Conservation (phyloP, 2,329 filamentous ascomycete species). For the Colletotrichum abscissum region DNA sequence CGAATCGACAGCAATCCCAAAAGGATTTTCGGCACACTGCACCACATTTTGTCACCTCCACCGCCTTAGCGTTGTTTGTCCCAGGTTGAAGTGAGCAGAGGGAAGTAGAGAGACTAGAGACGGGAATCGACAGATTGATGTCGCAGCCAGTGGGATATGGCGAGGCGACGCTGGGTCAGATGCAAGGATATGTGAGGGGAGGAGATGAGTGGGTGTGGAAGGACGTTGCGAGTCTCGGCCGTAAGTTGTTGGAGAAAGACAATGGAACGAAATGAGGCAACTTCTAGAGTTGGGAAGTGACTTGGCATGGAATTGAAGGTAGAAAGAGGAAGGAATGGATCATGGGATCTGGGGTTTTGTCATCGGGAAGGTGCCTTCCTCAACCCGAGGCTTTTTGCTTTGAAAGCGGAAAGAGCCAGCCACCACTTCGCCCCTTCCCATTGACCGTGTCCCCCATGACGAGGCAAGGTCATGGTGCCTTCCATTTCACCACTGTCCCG, state of each 20-base stretch:
- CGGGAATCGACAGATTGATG: background rate
- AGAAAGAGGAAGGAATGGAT: background rate
- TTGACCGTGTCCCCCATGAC: background rate
- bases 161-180: background rate
- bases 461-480: background rate
- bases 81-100: background rate
- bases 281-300: background rate
- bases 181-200: background rate
- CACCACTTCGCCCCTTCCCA: background rate
- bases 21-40: background rate
- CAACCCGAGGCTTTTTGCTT: background rate
- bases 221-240: too few relatives aligned
- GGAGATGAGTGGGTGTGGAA: background rate
- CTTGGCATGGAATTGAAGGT: too few relatives aligned
- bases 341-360: background rate
- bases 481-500: background rate
- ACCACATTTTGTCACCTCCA: background rate
- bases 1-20: background rate
- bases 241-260: background rate
- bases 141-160: background rate
- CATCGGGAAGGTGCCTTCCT: background rate
- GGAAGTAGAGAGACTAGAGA: background rate
- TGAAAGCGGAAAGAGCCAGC: background rate
- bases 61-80: background rate
- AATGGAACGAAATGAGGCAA: background rate